Percentiles rank a stretch among this genome's conserved stretches.
Conservation (phyloP, 2,329 filamentous ascomycete species). For the Epichloe sibirici region DNA sequence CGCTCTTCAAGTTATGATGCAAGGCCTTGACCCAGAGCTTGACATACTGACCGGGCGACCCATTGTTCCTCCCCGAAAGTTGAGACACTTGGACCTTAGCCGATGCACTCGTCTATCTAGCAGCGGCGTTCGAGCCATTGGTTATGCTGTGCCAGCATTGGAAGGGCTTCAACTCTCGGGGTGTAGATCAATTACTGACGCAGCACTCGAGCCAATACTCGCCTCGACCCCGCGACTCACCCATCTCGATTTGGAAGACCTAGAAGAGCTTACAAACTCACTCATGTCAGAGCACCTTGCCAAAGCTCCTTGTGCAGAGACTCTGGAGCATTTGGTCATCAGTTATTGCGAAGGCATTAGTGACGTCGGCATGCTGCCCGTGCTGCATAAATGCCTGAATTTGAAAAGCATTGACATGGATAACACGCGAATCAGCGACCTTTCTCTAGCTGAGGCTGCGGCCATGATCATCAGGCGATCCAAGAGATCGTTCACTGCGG, state of each 20-base stretch:
- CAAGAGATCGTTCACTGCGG: slow-evolving; percentile 25
- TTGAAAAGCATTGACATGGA: slow-evolving; percentile 73
- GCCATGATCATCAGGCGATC: slow-evolving; percentile 60
- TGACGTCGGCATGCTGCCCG: slow-evolving; percentile 70
- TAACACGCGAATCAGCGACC: slow-evolving; percentile 82
- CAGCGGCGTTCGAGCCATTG: slow-evolving; percentile 56
- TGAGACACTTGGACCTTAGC: slow-evolving; percentile 78
- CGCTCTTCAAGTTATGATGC: slow-evolving; percentile 59
- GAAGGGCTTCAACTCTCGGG: slow-evolving; percentile 76
- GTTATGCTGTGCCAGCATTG: slow-evolving; percentile 62
- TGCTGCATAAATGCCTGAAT: slow-evolving; percentile 61
- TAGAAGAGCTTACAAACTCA: slow-evolving; percentile 63
- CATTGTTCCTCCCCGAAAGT: slow-evolving; percentile 61
- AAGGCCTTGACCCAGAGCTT: slow-evolving; percentile 63
- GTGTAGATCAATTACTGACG: slow-evolving; percentile 62
- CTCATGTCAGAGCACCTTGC: slow-evolving; percentile 62
- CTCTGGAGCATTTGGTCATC: slow-evolving; percentile 69
- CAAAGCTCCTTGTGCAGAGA: slow-evolving; percentile 58
- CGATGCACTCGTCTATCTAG: slow-evolving; percentile 66
- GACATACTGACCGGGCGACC: slow-evolving; percentile 69
- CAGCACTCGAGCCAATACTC: slow-evolving; percentile 58
- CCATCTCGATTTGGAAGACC: slow-evolving; percentile 81
- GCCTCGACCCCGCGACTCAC: slow-evolving; percentile 66
- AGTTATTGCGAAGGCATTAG: slow-evolving; percentile 82
- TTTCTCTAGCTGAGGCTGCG: slow-evolving; percentile 75